Percentiles rank a stretch among this genome's conserved stretches.
Conservation (phyloP, 73 alveolate genomes). For the Blepharisma japonicum region DNA sequence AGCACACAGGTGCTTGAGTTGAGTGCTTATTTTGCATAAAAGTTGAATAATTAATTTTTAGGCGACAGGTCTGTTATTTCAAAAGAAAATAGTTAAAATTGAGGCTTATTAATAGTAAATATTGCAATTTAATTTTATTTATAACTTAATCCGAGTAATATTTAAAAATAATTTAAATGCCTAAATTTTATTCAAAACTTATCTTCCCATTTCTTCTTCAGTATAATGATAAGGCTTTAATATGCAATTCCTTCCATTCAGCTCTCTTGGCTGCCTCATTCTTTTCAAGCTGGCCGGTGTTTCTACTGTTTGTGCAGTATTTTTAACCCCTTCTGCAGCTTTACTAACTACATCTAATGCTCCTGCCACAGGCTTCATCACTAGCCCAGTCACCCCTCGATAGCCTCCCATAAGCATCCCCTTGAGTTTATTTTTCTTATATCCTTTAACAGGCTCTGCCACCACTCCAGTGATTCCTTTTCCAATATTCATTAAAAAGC, state of each 20-base stretch:
- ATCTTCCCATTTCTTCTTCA: no score
- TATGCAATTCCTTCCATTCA: conserved; percentile 72
- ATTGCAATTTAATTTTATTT: no score
- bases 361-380: conserved; percentile 86
- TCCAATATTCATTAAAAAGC: conserved; percentile 59
- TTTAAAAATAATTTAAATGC: no score
- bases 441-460: conserved; percentile 82
- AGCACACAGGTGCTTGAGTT: no score
- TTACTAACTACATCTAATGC: conserved; percentile 83
- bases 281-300: conserved; percentile 15
- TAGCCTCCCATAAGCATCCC: conserved; percentile 89
- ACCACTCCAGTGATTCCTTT: conserved; percentile 88
- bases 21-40: no score
- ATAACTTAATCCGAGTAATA: no score
- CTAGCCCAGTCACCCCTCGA: conserved; percentile 85
- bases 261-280: conserved; percentile 83
- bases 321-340: conserved; percentile 96
- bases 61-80: no score
- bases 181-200: no score
- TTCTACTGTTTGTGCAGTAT: conserved; percentile 49
- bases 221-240: conserved; percentile 58
- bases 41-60: no score
- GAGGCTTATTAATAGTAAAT: no score
- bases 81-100: no score
- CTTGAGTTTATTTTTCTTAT: conserved; percentile 69